Base-by-base conservation (phyloP, 2,329 filamentous ascomycete species). In the Fusarium foetens region DNA sequence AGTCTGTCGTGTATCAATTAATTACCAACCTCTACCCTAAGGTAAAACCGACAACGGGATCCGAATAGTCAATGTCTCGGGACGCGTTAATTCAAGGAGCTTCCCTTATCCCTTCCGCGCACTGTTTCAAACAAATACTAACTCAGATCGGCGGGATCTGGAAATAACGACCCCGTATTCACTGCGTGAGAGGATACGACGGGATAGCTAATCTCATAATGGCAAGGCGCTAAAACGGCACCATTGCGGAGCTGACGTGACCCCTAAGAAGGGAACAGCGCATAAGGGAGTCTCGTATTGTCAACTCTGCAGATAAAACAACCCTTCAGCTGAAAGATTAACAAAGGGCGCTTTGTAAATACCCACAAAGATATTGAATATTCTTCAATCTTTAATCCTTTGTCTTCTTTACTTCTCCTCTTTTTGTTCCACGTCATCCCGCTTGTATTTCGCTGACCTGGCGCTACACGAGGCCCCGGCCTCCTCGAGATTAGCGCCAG, bases 401-500 rank as follows among this genome's bases (percentile, higher is more conserved):
- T 52, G 3, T 27, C 23, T 21, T 4, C 1, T 52, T 38, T 53
- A 53, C n/a, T 35, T 25, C 29, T 4, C 51, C 33, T 41, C 35
- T 39, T 41, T 54, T 23, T 17, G 21, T 46, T 23, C 39, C 31
- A 23, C 11, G 51, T 35, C 39, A 46, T 35, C 25, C 39, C 23
- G 13, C 29, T 35, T 35, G 39, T 46, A 31, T 27, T 19, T 27
- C 25, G 25, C 17, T 17, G 23, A 12, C 33, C 23, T 27, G 33
- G 49, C 23, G 49, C 52, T 42, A 63, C 49, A 68, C 63, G 66
- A 63, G 63, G 31, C 45, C 57, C 51, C 25, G 25, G 25, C 25
- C 25, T 49, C 29, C 31, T 68, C 38, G 51, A 59, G 55, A 48
- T 68, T 68, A 68, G 66, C 66, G 66, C 42, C 63, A 68, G 66